Base-by-base conservation (phyloP, 768 basidiomycete species). In the Mycena olivaceomarginata region DNA sequence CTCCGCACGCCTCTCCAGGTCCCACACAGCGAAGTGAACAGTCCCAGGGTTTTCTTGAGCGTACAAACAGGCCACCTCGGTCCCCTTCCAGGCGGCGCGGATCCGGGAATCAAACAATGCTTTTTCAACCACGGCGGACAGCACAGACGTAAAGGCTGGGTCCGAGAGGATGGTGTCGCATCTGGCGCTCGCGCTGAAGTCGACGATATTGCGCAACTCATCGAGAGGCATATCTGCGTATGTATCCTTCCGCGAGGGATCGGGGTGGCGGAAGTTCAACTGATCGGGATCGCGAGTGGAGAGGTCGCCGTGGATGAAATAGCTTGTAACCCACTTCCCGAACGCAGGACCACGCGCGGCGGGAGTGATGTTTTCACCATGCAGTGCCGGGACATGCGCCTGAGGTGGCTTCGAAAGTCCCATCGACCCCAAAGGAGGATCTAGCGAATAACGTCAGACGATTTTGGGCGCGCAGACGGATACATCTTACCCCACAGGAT, bases 401-500 rank as follows among this genome's bases (percentile, higher is more conserved):
- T 65, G 37, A 22, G 69, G 59, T 11, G 76, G 72, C 37, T 12
- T 22, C 13, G 46, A 37, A 18, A 74, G 65, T 18, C 79, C 79
- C 1, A 80, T 76, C 20, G 74, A 67, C 6, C 60, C 51, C 5
- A 18, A 64, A 2, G 79, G 70, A 9, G 31, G 31, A 31, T 31
- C 31, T 31, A 31, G 31, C 31, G 3, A 31, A 31, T 31, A 31
- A 31, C 31, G 31, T 31, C 31, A 3, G 76, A 31, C 31, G 70
- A 9, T 80, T 37, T 4, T 70, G 20, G 56, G 25, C 3, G 1
- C 20, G 48, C 0, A 16, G 5, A 69, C 45, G n/a, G 60, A 16
- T 31, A 13, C 53, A 66, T 66, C 80, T 20, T 67, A 85, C 85
- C 84, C 59, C 81, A 82, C 5, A 84, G 39, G 13, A 85, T 79